Conservation (phyloP, 2,329 filamentous ascomycete genomes). For the Leptodontidium sp. region DNA sequence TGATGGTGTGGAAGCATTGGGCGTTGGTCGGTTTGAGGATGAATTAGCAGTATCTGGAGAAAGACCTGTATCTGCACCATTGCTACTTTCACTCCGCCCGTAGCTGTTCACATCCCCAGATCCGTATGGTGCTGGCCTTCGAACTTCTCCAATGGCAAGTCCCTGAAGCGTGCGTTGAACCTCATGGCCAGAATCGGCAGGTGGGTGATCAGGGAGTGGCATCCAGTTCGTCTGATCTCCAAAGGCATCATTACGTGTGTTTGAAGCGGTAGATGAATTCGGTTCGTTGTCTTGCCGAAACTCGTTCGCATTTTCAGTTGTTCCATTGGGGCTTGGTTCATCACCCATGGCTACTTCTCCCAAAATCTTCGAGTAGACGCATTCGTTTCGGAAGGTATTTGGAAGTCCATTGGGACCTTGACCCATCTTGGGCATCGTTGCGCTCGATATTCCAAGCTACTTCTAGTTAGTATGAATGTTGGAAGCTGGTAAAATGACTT, state of each 20-base stretch:
- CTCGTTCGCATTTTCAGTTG: constrained; percentile 2
- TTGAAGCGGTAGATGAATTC: constrained; percentile 26
- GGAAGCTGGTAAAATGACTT: constrained; percentile 26
- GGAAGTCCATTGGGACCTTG: constrained; percentile 2
- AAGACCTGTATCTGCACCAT: constrained; percentile 42
- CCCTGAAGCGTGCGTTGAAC: constrained; percentile 38
- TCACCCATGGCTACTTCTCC: constrained; percentile 18
- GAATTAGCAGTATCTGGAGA: constrained; percentile 41
- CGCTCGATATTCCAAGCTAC: constrained; percentile 41
- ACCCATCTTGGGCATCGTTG: constrained; percentile 33
- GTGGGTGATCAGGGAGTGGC: constrained; percentile 21
- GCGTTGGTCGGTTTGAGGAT: constrained; percentile 62
- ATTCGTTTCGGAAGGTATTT: constrained; percentile 29
- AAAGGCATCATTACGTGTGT: constrained; percentile 24
- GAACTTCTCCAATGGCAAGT: constrained; percentile 34
- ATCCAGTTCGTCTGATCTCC: constrained; percentile 35
- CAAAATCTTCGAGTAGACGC: constrained; percentile 29
- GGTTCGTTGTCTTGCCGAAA: constrained; percentile 26
- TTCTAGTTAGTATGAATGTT: constrained; percentile 27
- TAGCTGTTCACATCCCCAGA: constrained; percentile 47
- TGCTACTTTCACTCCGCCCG: constrained; percentile 53
- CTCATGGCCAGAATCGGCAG: constrained; percentile 27
- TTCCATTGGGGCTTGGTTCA: constrained; percentile 25
- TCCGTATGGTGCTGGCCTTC: constrained; percentile 11
- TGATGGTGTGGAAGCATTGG: constrained; percentile 62